Evolutionary conservation across 2,329 filamentous ascomycete genomes (phyloP).

Genomic region (Chaetoscypha palmicola): DNA sequence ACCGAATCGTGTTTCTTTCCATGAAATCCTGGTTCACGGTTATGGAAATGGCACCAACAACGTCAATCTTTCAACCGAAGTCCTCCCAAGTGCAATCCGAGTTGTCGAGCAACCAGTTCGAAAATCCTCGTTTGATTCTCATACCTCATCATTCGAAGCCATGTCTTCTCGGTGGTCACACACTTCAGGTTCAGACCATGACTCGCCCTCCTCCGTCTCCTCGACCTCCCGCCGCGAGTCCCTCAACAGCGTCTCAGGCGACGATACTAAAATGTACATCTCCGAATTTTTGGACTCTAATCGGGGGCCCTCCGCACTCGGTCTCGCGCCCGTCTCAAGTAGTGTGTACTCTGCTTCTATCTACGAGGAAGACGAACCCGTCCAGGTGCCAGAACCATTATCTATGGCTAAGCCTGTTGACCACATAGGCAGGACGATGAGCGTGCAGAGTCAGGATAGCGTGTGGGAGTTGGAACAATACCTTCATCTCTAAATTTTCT

Average conservation of each 20-base stretch:
- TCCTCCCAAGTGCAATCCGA: constrained; percentile 3
- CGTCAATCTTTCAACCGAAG: constrained; percentile 9
- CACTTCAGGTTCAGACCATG: constrained; percentile 12
- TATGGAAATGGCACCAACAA: constrained; percentile 48
- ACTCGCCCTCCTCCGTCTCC: constrained; percentile 11
- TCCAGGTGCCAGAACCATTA: constrained; percentile 15
- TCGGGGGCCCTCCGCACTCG: constrained; percentile 9
- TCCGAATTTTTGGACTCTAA: constrained; percentile 15
- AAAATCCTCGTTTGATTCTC: constrained; percentile 14
- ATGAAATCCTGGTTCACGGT: constrained; percentile 46
- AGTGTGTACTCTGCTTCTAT: constrained; percentile 16
- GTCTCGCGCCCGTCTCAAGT: constrained; percentile 10
- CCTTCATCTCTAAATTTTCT: not conserved
- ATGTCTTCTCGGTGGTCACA: constrained; percentile 21
- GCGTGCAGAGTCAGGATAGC: not conserved
- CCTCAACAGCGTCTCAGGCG: constrained; percentile 2
- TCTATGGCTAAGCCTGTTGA: not conserved
- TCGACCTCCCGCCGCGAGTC: constrained; percentile 13
- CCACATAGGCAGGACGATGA: not conserved
- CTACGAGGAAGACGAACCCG: constrained; percentile 7
- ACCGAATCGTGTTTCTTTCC: constrained; percentile 31
- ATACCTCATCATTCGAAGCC: constrained; percentile 12
- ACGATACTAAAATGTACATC: constrained; percentile 13
- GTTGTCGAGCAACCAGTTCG: not conserved
- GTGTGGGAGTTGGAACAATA: not conserved